A percentile compares a stretch with the other conserved stretches of the same genome.
These are phyloP conservation scores for Thraustochytrium striatum DNA, from an alignment of 352 stramenopile species.

Conservation along the genomic window DNA sequence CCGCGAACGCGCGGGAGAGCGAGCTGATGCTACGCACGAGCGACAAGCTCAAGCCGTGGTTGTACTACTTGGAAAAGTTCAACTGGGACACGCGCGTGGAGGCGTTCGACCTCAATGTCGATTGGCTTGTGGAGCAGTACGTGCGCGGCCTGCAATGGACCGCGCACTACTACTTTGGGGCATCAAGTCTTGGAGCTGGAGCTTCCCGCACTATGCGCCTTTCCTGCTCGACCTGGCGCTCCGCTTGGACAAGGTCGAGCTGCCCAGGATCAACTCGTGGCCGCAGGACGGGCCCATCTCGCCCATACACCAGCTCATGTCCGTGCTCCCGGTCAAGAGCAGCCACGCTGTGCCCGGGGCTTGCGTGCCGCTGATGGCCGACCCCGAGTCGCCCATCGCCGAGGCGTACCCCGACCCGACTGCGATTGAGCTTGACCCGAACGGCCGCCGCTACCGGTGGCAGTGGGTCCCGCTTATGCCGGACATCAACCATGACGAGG, in stretches of 20 bases:
- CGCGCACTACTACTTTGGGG: conserved; percentile 98
- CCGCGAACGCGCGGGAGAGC: no score
- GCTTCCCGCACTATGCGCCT: conserved; percentile 96
- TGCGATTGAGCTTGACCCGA: conserved; percentile 91
- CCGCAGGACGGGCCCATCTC: conserved; percentile 75
- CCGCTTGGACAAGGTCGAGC: conserved; percentile 29
- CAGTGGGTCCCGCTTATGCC: conserved; percentile 37
- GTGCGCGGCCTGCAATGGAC: conserved; percentile 92
- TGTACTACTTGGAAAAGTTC: conserved; percentile 65
- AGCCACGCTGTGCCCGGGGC: conserved; percentile 87
- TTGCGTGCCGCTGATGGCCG: conserved; percentile 89
- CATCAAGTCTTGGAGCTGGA: conserved; percentile 97
- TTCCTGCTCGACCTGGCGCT: conserved; percentile 83
- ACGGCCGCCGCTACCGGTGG: conserved; percentile 64
- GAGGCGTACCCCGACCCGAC: conserved; percentile 81
- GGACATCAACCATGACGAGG: not conserved
- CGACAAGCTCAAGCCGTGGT: no score
- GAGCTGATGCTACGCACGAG: no score
- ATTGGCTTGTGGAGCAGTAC: not conserved
- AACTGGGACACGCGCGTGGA: not conserved
- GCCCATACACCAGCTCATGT: conserved; percentile 96
- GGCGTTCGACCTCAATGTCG: not conserved
- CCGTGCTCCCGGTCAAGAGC: conserved; percentile 84
- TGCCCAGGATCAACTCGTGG: conserved; percentile 3
- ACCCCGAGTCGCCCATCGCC: conserved; percentile 88